These are phyloP conservation scores for Fraxinus angustifolia DNA, from an alignment of 305 asterid species.

Conservation along the genomic window DNA sequence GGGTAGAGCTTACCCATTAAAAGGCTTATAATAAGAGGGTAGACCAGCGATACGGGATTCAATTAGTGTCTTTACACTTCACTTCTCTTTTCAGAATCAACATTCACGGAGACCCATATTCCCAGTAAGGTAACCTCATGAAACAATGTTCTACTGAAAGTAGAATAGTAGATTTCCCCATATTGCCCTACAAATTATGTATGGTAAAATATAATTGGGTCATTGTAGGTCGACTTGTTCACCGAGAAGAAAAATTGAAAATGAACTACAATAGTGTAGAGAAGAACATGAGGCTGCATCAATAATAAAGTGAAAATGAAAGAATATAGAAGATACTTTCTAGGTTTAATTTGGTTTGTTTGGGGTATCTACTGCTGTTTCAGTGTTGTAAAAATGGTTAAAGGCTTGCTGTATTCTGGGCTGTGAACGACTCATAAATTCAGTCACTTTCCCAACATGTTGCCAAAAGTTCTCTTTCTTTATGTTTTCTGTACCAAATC, in stretches of 20 bases:
- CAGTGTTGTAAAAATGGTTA: background rate
- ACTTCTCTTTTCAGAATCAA: background rate
- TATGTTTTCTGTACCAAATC: background rate
- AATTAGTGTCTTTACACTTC: background rate
- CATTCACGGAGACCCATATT: background rate
- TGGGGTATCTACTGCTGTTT: background rate
- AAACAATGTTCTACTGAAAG: background rate
- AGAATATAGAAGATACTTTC: conserved; percentile 25
- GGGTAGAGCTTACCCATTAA: background rate
- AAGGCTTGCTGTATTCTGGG: background rate
- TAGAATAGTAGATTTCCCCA: background rate
- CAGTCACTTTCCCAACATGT: background rate
- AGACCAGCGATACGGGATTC: background rate
- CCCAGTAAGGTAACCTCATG: background rate
- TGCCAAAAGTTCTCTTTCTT: background rate
- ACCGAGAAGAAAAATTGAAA: background rate
- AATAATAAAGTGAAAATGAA: conserved; percentile 15
- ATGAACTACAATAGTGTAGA: background rate
- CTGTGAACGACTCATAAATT: background rate
- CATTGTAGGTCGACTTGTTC: background rate
- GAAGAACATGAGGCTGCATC: background rate
- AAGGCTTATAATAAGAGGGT: background rate
- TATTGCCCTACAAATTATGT: background rate
- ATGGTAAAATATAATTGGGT: background rate
- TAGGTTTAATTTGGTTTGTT: background rate